phyloP scores from a whole-genome alignment of 768 basidiomycete genomes.

The Kwoniella dendrophila region DNA sequence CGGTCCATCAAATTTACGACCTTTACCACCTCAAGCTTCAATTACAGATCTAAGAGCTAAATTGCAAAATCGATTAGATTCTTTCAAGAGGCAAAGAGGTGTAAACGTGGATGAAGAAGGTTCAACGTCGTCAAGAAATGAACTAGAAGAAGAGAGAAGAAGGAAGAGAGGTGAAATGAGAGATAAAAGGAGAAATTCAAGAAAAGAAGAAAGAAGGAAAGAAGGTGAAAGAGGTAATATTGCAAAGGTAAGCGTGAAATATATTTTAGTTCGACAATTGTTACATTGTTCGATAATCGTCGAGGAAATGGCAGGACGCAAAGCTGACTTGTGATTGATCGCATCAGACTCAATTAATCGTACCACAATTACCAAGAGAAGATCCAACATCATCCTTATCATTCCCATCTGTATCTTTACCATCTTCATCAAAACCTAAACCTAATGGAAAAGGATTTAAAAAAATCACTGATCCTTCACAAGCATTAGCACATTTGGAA shows the following conservation, averaged over 20 bases:
- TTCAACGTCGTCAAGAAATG: slow-evolving; percentile 74
- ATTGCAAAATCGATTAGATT: slow-evolving; percentile 49
- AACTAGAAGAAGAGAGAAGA: slow-evolving; percentile 76
- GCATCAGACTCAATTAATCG: slow-evolving; percentile 49
- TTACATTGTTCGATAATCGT: background rate
- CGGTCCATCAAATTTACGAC: slow-evolving; percentile 28
- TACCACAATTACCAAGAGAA: slow-evolving; percentile 41
- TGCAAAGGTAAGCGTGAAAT: slow-evolving; percentile 45
- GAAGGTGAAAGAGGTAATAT: slow-evolving; percentile 57
- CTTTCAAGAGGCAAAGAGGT: slow-evolving; percentile 38
- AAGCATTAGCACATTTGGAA: slow-evolving; percentile 79
- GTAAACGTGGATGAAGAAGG: slow-evolving; percentile 45
- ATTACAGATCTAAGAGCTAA: slow-evolving; percentile 48
- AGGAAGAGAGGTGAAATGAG: slow-evolving; percentile 76
- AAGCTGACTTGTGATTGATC: background rate
- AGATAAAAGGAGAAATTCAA: slow-evolving; percentile 81
- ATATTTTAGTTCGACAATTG: background rate
- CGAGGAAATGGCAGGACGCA: no score
- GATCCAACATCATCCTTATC: slow-evolving; percentile 63
- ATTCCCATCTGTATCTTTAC: slow-evolving; percentile 67
- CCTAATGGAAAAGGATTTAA: slow-evolving; percentile 64
- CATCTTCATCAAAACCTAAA: slow-evolving; percentile 49
- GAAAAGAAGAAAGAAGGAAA: slow-evolving; percentile 74
- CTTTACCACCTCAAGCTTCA: slow-evolving; percentile 48
- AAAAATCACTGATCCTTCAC: slow-evolving; percentile 72